Conservation (phyloP, 345 rosid species). For the Microthlaspi erraticum region DNA sequence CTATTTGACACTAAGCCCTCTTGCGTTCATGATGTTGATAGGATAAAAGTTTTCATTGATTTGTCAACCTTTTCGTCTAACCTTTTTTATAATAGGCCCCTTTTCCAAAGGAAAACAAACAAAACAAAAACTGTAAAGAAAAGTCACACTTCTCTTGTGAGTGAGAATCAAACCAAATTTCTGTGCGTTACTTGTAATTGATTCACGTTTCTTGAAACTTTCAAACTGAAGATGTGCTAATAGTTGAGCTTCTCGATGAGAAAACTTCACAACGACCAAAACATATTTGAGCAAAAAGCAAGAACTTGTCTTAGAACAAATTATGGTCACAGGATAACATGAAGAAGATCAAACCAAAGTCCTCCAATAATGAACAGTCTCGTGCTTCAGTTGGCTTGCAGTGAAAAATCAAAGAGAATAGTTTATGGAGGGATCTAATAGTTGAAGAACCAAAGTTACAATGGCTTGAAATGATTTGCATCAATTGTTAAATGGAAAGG, state of each 20-base stretch:
- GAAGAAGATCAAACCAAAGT: constrained; percentile 26
- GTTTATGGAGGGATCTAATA: background rate
- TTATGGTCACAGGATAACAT: background rate
- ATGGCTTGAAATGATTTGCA: constrained; percentile 3
- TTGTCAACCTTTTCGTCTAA: constrained; percentile 37
- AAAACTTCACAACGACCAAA: background rate
- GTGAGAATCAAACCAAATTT: constrained; percentile 4
- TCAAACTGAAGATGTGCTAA: constrained; percentile 4
- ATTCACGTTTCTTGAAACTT: background rate
- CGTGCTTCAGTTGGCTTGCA: constrained; percentile 5
- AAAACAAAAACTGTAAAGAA: background rate
- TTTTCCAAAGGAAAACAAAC: constrained; percentile 3
- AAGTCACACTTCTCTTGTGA: background rate
- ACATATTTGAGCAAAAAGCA: constrained; percentile 17
- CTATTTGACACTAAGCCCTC: background rate
- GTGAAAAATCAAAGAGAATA: background rate
- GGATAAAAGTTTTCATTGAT: background rate
- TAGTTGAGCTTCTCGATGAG: constrained; percentile 1
- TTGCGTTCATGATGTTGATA: constrained; percentile 23
- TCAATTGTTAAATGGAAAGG: background rate
- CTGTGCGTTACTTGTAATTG: background rate
- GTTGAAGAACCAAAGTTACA: background rate
- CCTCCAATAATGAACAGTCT: background rate
- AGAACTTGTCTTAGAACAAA: background rate
- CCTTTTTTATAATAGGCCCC: background rate